Conservation (phyloP, 192 early-diverging fungal genomes). For the Spizellomyces punctatus region DNA sequence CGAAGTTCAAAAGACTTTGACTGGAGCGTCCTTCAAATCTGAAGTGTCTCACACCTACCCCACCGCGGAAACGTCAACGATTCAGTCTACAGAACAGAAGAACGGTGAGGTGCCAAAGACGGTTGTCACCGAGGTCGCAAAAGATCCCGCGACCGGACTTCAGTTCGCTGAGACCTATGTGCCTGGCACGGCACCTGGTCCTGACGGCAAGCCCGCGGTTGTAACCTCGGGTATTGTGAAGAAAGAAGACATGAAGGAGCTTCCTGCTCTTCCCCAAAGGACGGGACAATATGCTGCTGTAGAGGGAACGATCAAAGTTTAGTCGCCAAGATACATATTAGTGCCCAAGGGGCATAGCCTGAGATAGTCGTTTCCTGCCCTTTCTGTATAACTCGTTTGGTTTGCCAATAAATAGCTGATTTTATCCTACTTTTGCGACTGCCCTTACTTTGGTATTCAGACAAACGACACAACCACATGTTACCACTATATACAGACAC, state of each 20-base stretch:
- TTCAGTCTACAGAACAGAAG: background rate
- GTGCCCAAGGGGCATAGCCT: background rate
- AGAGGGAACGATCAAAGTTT: background rate
- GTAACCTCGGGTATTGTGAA: background rate
- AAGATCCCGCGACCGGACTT: background rate
- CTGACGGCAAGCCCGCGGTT: background rate
- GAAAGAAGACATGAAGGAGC: background rate
- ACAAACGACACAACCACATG: too few species aligned
- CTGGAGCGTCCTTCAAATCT: too few species aligned
- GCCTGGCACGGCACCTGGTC: background rate
- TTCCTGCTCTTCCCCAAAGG: background rate
- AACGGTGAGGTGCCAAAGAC: background rate
- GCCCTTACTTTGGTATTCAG: too few species aligned
- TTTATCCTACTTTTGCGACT: too few species aligned
- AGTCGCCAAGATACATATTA: background rate
- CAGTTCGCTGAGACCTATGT: background rate
- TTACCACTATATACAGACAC: too few species aligned
- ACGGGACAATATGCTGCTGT: background rate
- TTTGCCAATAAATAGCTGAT: too few species aligned
- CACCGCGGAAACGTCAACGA: background rate
- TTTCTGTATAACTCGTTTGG: too few species aligned
- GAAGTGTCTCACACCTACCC: background rate
- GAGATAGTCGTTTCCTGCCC: background rate
- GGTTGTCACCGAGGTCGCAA: background rate
- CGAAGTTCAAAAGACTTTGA: background rate